Conservation (phyloP, 805 yeast genomes). For the Candida sanyiensis region DNA sequence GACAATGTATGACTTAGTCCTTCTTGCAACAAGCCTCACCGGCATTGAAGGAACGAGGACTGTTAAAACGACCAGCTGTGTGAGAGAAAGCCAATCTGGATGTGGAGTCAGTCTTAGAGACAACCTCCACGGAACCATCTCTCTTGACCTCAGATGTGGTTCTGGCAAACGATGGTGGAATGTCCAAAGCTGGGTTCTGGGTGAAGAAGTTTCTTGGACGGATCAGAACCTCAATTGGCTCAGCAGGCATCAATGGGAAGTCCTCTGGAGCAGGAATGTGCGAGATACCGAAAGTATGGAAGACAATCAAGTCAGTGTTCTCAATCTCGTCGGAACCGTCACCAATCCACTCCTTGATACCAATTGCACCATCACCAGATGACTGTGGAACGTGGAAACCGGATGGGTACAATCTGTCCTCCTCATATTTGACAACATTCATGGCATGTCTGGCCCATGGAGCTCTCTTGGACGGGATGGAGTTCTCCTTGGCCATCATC, state of each 20-base stretch:
- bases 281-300: conserved; percentile 80
- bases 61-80: conserved; percentile 17
- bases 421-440: conserved; percentile 66
- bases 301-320: conserved; percentile 66
- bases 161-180: conserved; percentile 56
- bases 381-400: conserved; percentile 75
- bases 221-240: conserved; percentile 66
- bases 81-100: conserved; percentile 46
- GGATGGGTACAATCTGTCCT: conserved; percentile 72
- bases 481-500: conserved; percentile 66
- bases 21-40: conserved; percentile 23
- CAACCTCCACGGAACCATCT: conserved; percentile 34
- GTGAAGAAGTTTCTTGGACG: conserved; percentile 77
- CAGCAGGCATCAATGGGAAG: conserved; percentile 87
- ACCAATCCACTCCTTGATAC: conserved; percentile 65
- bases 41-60: conserved; percentile 1
- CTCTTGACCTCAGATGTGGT: conserved; percentile 38
- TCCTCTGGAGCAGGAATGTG: conserved; percentile 89
- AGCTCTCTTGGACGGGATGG: conserved; percentile 74
- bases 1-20: neutral
- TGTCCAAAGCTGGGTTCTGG: conserved; percentile 73
- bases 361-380: conserved; percentile 62
- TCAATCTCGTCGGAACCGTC: conserved; percentile 53
- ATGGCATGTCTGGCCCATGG: conserved; percentile 70
- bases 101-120: conserved; percentile 38